Conservation (phyloP, 1,139 yeast genomes). For the Ogataea hybrid region DNA sequence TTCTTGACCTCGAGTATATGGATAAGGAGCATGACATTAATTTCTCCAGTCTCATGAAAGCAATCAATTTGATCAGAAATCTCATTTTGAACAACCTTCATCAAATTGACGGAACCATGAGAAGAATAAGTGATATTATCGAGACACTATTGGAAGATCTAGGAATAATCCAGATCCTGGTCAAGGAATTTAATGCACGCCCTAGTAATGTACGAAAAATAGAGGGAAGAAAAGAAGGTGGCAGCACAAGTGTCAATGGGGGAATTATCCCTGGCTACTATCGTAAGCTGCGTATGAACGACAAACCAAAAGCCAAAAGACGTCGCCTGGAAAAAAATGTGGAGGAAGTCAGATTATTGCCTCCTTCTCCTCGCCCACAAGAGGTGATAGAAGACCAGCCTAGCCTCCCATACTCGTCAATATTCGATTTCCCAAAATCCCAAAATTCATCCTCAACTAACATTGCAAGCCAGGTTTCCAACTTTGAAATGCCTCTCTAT, state of each 20-base stretch:
- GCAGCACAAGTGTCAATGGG: conserved; percentile 30
- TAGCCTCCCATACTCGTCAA: conserved; percentile 3
- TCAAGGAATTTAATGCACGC: conserved; percentile 30
- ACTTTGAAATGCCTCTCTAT: conserved; percentile 3
- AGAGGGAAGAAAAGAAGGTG: conserved; percentile 28
- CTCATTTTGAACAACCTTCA: conserved; percentile 32
- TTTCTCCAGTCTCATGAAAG: conserved; percentile 31
- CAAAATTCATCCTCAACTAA: neutral
- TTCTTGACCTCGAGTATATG: conserved; percentile 30
- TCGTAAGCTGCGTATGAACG: conserved; percentile 22
- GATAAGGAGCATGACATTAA: conserved; percentile 30
- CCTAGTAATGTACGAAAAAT: conserved; percentile 29
- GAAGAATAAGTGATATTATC: conserved; percentile 37
- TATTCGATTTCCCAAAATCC: conserved; percentile 3
- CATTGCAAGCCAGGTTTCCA: neutral
- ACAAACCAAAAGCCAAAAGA: conserved; percentile 1
- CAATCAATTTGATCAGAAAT: conserved; percentile 36
- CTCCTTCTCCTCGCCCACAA: neutral
- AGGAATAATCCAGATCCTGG: conserved; percentile 36
- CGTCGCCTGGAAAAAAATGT: conserved; percentile 1
- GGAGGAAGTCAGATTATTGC: neutral
- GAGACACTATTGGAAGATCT: conserved; percentile 39
- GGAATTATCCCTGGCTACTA: conserved; percentile 28
- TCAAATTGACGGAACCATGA: conserved; percentile 38
- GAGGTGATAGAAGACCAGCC: neutral